These are phyloP conservation scores for Mycena alexandri DNA, from an alignment of 768 basidiomycete genomes.

Conservation along the genomic window DNA sequence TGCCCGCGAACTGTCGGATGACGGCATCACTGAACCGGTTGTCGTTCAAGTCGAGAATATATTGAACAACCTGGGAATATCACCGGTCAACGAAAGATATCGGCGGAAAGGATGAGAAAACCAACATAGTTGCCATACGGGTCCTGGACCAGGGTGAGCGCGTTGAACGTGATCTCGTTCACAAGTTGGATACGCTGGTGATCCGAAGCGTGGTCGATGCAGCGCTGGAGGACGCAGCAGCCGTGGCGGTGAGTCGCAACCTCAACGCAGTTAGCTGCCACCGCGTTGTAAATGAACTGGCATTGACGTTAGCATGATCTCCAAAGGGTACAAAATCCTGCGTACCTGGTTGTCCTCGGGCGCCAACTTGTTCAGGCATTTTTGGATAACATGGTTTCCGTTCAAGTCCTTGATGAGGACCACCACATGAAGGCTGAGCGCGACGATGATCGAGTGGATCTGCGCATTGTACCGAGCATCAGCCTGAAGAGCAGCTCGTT, in stretches of 20 bases:
- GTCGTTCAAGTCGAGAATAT: slow-evolving; percentile 98
- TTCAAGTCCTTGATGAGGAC: slow-evolving; percentile 99
- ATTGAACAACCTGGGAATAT: slow-evolving; percentile 87
- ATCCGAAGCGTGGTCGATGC: slow-evolving; percentile 98
- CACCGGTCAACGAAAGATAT: slow-evolving; percentile 15
- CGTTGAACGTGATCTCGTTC: slow-evolving; percentile 98
- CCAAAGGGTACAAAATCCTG: slow-evolving; percentile 10
- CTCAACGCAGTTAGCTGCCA: slow-evolving; percentile 98
- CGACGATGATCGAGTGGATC: slow-evolving; percentile 97
- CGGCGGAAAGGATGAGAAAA: slow-evolving; percentile 26
- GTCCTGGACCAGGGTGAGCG: slow-evolving; percentile 96
- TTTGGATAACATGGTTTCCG: slow-evolving; percentile 98
- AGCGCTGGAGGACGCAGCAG: slow-evolving; percentile 97
- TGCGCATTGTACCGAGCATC: slow-evolving; percentile 87
- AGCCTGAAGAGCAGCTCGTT: slow-evolving; percentile 70
- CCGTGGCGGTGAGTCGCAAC: slow-evolving; percentile 98
- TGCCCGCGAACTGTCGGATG: slow-evolving; percentile 97
- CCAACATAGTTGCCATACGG: slow-evolving; percentile 93
- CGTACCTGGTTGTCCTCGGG: slow-evolving; percentile 97
- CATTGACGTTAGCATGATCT: not conserved
- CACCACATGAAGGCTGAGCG: slow-evolving; percentile 97
- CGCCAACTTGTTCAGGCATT: slow-evolving; percentile 97
- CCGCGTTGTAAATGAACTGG: slow-evolving; percentile 99
- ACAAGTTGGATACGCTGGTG: slow-evolving; percentile 96
- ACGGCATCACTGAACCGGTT: slow-evolving; percentile 98